A percentile compares a stretch with the other conserved stretches of the same genome.
These are phyloP conservation scores for Phaseolus lunatus DNA, from an alignment of 306 rosid species.

Conservation along the genomic window DNA sequence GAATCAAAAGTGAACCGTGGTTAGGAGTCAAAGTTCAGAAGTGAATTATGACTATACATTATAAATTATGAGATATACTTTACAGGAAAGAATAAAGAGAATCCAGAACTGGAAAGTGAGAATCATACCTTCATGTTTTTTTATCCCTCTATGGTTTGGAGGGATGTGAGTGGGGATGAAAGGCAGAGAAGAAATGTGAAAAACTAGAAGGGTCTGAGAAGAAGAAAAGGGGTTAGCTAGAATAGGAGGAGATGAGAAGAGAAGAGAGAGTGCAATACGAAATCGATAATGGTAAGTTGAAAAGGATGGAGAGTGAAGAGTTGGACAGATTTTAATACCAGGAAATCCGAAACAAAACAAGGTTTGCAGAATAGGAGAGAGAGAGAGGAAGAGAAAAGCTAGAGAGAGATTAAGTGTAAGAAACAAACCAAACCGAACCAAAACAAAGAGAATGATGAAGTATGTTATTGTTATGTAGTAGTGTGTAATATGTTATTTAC, in stretches of 20 bases:
- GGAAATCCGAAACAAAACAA: slow-evolving; percentile 79
- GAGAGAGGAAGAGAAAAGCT: slow-evolving; percentile 59
- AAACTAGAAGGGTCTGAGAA: neutral
- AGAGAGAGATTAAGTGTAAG: slow-evolving; percentile 6
- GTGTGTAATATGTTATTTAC: neutral
- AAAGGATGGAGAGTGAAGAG: slow-evolving; percentile 34
- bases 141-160: neutral
- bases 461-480: neutral
- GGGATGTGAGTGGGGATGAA: slow-evolving; percentile 46
- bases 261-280: slow-evolving; percentile 47
- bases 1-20: slow-evolving; percentile 44
- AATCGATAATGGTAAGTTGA: slow-evolving; percentile 57
- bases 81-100: neutral
- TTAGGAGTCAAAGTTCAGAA: slow-evolving; percentile 34
- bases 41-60: slow-evolving; percentile 5
- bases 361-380: slow-evolving; percentile 79
- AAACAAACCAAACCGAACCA: neutral
- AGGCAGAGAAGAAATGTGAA: slow-evolving; percentile 25
- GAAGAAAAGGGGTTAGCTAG: slow-evolving; percentile 13
- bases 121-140: slow-evolving; percentile 73
- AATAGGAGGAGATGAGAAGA: neutral
- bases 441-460: neutral
- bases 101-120: slow-evolving; percentile 40
- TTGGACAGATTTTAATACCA: slow-evolving; percentile 47
- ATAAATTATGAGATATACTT: neutral